Evolutionary conservation across 2,329 filamentous ascomycete species (phyloP), one percentile per base, ranked within the genome.

Genomic region (Colletotrichum falcatum): DNA sequence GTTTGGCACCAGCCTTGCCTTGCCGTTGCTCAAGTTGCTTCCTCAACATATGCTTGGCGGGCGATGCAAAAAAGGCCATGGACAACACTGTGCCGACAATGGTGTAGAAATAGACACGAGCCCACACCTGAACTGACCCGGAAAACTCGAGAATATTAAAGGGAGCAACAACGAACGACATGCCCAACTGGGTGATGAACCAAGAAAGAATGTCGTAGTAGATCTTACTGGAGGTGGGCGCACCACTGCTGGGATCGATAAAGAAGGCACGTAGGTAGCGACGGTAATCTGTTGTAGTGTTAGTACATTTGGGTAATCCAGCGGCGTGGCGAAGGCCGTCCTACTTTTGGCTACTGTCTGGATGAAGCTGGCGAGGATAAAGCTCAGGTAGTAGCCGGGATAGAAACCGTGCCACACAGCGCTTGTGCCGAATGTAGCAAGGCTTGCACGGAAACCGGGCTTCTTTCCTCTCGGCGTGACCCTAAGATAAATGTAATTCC

Each of bases 341-440:
- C 92, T 79, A 98, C 95, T 94, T 85, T 99, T 99, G 65, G 96
- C 95, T 23, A 91, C 91, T 2, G 94, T 98, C 79, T 99, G 96
- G 37, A 98, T 88, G 74, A 99, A 93, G 72, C 94, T 94, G 1
- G 93, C 96, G 9, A 98, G 86, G 49, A 98, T 83, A 77, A 99
- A 99, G 6, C 92, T 88, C 71, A 99, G 83, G 80, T 98, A 98
- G 81, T 99, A 99, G 7, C 96, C 96, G 0, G 96, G 95, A 75
- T 97, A 97, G 82, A 99, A 99, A 37, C 96, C 96, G 78, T 99
- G 96, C 96, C 96, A 99, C 75, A 98, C 91, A 3, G 96, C 95
- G 77, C 94, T 97, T 26, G 96, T 98, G 8, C 90, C 89, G 79
- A 99, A 99, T 0, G 96, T 99, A 42, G 94, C 94, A 84, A 99